Conservation (phyloP, 441 rosid genomes). For the Jatropha podagrica region DNA sequence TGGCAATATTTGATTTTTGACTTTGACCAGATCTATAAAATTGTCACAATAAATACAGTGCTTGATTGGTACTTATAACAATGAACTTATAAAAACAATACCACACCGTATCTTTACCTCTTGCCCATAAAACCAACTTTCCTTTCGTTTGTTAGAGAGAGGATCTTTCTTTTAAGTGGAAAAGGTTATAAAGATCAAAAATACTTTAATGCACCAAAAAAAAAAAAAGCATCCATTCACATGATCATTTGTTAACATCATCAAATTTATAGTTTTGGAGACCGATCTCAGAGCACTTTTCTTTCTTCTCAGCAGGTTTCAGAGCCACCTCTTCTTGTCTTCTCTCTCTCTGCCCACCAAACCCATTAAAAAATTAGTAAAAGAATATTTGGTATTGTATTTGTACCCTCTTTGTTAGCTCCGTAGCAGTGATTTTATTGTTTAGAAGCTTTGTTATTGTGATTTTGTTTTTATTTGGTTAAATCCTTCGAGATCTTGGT, state of each 20-base stretch:
- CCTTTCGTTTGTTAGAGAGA: not conserved
- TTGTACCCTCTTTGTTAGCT: not conserved
- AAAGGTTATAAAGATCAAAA: not conserved
- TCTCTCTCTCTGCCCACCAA: not conserved
- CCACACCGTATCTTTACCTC: not conserved
- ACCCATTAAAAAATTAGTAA: not conserved
- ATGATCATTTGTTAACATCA: slow-evolving; percentile 13
- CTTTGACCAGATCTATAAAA: too few relatives aligned
- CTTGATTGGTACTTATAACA: too few relatives aligned
- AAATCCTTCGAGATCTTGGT: not conserved
- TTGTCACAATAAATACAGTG: too few relatives aligned
- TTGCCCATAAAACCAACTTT: not conserved
- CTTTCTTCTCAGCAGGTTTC: not conserved
- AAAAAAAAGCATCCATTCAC: not conserved
- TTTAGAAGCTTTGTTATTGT: not conserved
- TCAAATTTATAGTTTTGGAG: slow-evolving; percentile 18
- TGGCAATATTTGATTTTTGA: too few relatives aligned
- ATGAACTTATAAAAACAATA: not conserved
- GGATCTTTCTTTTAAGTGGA: not conserved
- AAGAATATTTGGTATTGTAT: not conserved
- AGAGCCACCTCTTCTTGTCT: slow-evolving; percentile 4
- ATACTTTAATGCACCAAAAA: too few relatives aligned
- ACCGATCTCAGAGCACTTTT: slow-evolving; percentile 29
- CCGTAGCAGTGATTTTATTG: not conserved
- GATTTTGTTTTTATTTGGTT: not conserved